Base-by-base conservation (phyloP, 345 rosid genomes). In the Geranium rotundifolium region DNA sequence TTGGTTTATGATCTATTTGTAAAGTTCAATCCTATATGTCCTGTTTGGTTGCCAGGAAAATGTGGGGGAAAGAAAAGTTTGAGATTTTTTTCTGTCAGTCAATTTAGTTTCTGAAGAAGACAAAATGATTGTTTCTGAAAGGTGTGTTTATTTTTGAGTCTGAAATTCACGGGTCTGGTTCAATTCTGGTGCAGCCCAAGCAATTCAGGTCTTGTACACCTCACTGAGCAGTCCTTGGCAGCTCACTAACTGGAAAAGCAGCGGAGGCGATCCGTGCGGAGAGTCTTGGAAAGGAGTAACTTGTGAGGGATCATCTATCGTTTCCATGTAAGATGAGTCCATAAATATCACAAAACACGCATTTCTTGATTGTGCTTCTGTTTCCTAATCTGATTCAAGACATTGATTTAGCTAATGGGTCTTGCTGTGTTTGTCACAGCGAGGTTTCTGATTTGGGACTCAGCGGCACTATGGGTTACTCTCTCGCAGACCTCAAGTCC, bases 221-320 rank as follows among this genome's bases (percentile, higher is more conserved):
- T 79, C 99, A 63, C 69, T 95, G 59, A 86, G 85, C 71, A 81
- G 83, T 66, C 82, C 99, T 70, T 76, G 84, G 17, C 84, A 86
- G 84, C 79, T 95, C 34, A 90, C 90, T 58, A 88, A 79, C 77
- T 95, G 99, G 99, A 88, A 82, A 61, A 80, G 59, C 72, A 73
- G 61, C 17, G 91, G 87, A 29, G 91, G 88, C 17, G 99, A 93
- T 84, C 99, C 97, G 17, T 95, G 99, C 71, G 76, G 74, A 63
- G 97, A 90, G 75, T 82, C 97, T 61, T 95, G 99, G 99, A 85
- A 77, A 81, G 99, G 99, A 64, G 73, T 95, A 62, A 75, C 80
- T 39, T 95, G 99, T 62, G 82, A 84, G 50, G 95, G 85, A 57
- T 90, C 99, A 4, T 87, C 96, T 58, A 91, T 95, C 60, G 91